Evolutionary conservation across 371 early-diverging fungal genomes (phyloP).

Genomic region (Batrachochytrium dendrobatidis): DNA sequence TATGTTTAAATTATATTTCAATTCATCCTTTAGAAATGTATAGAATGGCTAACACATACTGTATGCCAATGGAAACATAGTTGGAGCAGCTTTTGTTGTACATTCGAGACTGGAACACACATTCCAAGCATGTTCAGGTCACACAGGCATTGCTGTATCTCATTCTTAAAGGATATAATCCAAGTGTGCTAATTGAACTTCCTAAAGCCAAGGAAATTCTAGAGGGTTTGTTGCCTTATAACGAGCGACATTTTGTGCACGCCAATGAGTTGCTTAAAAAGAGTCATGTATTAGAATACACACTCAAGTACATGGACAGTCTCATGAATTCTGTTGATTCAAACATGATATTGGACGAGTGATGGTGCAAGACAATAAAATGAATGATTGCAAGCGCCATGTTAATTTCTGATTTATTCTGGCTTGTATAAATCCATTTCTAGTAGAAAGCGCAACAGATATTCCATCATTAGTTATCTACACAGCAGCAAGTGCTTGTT

Average conservation of each 20-base stretch:
- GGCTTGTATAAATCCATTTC: constrained; percentile 16
- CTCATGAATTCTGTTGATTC: too few relatives aligned
- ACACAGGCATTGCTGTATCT: constrained; percentile 80
- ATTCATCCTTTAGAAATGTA: too few relatives aligned
- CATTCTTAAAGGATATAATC: constrained; percentile 56
- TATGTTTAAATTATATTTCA: too few relatives aligned
- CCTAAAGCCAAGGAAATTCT: constrained; percentile 73
- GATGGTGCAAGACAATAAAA: too few relatives aligned
- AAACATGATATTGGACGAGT: too few relatives aligned
- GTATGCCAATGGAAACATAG: constrained; percentile 17
- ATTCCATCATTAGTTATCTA: too few relatives aligned
- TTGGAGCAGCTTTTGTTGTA: constrained; percentile 72
- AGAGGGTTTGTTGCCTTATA: constrained; percentile 79
- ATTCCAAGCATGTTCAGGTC: constrained; percentile 64
- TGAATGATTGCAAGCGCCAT: too few relatives aligned
- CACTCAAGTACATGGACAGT: constrained; percentile 33
- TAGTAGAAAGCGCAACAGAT: too few relatives aligned
- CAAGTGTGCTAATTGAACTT: constrained; percentile 60
- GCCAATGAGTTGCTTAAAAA: constrained; percentile 76
- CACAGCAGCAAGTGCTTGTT: too few relatives aligned
- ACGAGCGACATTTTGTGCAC: constrained; percentile 83
- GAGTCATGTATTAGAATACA: constrained; percentile 73
- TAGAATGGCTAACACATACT: too few relatives aligned
- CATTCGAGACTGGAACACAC: constrained; percentile 93
- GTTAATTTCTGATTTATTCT: too few relatives aligned